Evolutionary conservation across 192 early-diverging fungal species (phyloP).

Genomic region (Coemansia sp.): DNA sequence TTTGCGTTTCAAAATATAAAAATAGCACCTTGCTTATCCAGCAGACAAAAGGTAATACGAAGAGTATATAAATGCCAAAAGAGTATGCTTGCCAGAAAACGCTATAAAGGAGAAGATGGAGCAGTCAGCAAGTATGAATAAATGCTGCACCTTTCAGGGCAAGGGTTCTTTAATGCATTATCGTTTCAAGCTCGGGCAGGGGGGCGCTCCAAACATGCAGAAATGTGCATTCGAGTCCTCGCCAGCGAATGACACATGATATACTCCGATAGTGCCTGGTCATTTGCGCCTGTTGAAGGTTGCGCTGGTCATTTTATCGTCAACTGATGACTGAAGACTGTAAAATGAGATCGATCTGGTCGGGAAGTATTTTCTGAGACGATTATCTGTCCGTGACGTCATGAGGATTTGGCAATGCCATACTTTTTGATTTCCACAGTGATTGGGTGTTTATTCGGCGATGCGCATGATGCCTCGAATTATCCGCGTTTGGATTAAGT

Average conservation of each 20-base stretch:
- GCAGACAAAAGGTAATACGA: neutral
- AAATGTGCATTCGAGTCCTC: constrained; percentile 2
- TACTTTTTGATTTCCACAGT: neutral
- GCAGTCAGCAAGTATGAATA: neutral
- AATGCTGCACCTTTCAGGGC: neutral
- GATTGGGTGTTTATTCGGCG: neutral
- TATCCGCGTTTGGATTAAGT: neutral
- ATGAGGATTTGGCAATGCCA: neutral
- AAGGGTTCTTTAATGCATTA: constrained; percentile 1
- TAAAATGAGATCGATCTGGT: neutral
- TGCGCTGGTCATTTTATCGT: too few species aligned
- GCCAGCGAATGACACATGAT: constrained; percentile 6
- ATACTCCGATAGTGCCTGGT: neutral
- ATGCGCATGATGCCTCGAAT: neutral
- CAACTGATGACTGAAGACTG: neutral
- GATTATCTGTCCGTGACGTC: neutral
- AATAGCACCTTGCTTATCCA: neutral
- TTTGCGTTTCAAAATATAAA: neutral
- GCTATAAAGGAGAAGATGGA: neutral
- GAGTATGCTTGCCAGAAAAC: neutral
- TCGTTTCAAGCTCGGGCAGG: neutral
- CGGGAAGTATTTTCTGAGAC: neutral
- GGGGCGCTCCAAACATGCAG: constrained; percentile 7
- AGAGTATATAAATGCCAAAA: neutral
- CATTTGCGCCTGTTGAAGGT: neutral